phyloP scores from a whole-genome alignment of 1,139 yeast genomes.

The Yamadazyma epiphylla region DNA sequence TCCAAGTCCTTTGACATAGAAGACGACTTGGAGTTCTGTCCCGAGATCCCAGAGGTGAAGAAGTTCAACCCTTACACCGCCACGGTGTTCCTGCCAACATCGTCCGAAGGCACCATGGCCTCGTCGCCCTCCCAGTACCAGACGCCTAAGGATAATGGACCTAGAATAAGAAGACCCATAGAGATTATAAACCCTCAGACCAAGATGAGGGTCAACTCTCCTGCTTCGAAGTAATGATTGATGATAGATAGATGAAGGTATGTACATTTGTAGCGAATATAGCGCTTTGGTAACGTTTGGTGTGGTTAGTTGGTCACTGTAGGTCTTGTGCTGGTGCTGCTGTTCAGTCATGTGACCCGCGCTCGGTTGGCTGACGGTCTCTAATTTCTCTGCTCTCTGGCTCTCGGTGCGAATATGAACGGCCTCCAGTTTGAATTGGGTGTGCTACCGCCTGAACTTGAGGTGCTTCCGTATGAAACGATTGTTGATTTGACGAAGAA shows the following conservation, averaged over 20 bases:
- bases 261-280: too few species aligned
- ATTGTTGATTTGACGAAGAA: slow-evolving; percentile 24
- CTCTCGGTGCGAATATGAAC: too few species aligned
- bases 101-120: neutral
- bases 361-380: too few species aligned
- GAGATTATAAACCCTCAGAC: slow-evolving; percentile 81
- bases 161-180: slow-evolving; percentile 58
- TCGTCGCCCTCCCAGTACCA: slow-evolving; percentile 9
- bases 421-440: slow-evolving; percentile 3
- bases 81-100: slow-evolving; percentile 47
- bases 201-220: slow-evolving; percentile 62
- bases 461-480: slow-evolving; percentile 24
- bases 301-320: too few species aligned
- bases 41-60: slow-evolving; percentile 43
- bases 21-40: slow-evolving; percentile 66
- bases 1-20: slow-evolving; percentile 62
- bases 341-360: too few species aligned
- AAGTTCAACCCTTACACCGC: slow-evolving; percentile 63
- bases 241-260: slow-evolving; percentile 4
- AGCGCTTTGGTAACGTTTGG: too few species aligned
- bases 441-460: slow-evolving; percentile 13
- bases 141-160: slow-evolving; percentile 46
- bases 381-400: neutral
- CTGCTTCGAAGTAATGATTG: slow-evolving; percentile 26
- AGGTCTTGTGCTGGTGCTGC: too few species aligned